Conservation (phyloP, 805 yeast species). For the Komagataella ulmi region DNA sequence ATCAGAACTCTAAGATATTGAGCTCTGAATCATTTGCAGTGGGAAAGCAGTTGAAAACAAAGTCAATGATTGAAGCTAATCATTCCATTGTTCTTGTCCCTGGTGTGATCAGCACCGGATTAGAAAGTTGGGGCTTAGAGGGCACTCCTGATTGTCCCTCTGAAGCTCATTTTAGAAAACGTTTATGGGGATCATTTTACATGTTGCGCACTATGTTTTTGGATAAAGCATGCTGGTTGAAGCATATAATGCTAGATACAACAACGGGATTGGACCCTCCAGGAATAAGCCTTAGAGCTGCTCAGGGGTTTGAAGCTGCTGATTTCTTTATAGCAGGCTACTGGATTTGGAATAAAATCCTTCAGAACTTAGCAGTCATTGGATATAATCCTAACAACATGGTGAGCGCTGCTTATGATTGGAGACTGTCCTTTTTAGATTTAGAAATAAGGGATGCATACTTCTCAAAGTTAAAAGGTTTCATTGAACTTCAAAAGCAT, state of each 20-base stretch:
- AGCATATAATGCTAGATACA: constrained; percentile 80
- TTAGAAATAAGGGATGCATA: constrained; percentile 79
- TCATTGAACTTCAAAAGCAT: constrained; percentile 48
- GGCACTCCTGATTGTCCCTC: constrained; percentile 76
- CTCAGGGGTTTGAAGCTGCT: constrained; percentile 94
- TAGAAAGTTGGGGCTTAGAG: constrained; percentile 83
- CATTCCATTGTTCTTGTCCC: constrained; percentile 89
- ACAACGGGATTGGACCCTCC: constrained; percentile 91
- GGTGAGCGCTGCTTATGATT: constrained; percentile 88
- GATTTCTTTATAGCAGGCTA: constrained; percentile 95
- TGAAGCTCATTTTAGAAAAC: constrained; percentile 72
- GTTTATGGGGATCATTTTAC: constrained; percentile 95
- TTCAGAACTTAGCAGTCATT: constrained; percentile 88
- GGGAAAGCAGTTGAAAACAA: constrained; percentile 48
- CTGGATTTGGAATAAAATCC: constrained; percentile 96
- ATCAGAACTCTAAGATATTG: constrained; percentile 28
- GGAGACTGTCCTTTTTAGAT: constrained; percentile 88
- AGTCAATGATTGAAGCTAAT: constrained; percentile 38
- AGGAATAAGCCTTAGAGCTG: constrained; percentile 68
- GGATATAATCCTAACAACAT: constrained; percentile 89
- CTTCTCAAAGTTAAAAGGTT: constrained; percentile 61
- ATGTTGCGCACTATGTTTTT: constrained; percentile 88
- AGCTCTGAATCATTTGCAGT: constrained; percentile 75
- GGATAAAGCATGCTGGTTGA: constrained; percentile 89
- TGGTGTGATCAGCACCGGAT: constrained; percentile 90